phyloP scores from a whole-genome alignment of 75 land plant species.

The Ceratopteris richardii region DNA sequence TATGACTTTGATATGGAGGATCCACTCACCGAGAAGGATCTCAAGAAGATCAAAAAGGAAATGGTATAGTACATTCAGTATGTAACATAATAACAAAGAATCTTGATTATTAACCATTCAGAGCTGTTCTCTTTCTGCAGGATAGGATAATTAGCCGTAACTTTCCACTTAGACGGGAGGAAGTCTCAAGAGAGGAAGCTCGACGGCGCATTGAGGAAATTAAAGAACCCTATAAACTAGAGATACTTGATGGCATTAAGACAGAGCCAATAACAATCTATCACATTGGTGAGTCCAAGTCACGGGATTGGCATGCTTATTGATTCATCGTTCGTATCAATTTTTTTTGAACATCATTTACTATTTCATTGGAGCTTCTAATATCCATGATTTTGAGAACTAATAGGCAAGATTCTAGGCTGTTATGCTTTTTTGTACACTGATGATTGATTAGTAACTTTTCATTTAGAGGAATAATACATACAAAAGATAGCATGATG shows the following conservation, averaged over 20 bases:
- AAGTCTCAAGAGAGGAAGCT: constrained; percentile 90
- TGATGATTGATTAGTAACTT: too few relatives aligned
- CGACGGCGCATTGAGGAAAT: constrained; percentile 63
- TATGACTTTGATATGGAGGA: constrained; percentile 97
- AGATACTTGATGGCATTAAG: constrained; percentile 82
- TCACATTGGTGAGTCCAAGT: constrained; percentile 56
- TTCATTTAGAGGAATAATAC: too few relatives aligned
- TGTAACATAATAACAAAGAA: too few relatives aligned
- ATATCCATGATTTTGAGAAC: too few relatives aligned
- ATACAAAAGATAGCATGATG: too few relatives aligned
- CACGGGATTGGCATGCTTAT: neutral
- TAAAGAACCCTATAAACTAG: constrained; percentile 89
- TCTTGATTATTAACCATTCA: too few relatives aligned
- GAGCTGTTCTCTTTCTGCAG: constrained; percentile 60
- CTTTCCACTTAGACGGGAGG: constrained; percentile 78
- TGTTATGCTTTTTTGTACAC: too few relatives aligned
- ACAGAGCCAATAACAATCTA: constrained; percentile 93
- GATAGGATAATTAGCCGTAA: constrained; percentile 86
- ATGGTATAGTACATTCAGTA: constrained; percentile 49
- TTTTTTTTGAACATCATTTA: too few relatives aligned
- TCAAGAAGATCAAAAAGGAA: constrained; percentile 93
- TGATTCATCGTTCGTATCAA: neutral
- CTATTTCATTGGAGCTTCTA: too few relatives aligned
- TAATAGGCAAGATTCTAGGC: too few relatives aligned
- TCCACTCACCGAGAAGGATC: constrained; percentile 78